Base-by-base conservation (phyloP, 345 rosid genomes). In the Salix caprea region DNA sequence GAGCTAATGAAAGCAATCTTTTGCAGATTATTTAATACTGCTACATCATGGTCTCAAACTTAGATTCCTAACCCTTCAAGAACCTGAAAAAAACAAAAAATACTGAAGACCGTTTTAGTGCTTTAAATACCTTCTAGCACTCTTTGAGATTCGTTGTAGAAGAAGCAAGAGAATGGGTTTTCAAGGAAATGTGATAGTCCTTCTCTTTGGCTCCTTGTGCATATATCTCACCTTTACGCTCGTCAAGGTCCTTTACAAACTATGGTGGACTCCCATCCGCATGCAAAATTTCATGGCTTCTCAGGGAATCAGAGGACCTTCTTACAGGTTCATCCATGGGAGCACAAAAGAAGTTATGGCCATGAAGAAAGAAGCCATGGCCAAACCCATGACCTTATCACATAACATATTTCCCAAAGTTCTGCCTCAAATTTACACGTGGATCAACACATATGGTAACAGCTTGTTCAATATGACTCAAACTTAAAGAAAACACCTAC, bases 311-410 rank as follows among this genome's bases (percentile, higher is more conserved):
- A 66, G 28, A 64, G 88, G 89, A 40, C 87, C 83, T 68, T 39
- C 88, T 56, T 83, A 74, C 80, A 80, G 28, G 44, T 85, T 88
- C 64, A 16, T 83, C 65, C 76, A 78, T 70, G 88, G 91, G 34
- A 88, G 40, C 80, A 80, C 72, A 67, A 78, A 60, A 72, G 86
- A 86, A 34, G 74, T 82, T 1, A 7, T 50, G 24, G 39, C 34
- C 50, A 77, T 82, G 84, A 75, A 74, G 65, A 64, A 60, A 3
- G 68, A 74, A 75, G 76, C 74, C 23, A 7, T 26, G 66, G 72
- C 12, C 14, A 34, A 23, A 11, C 69, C 62, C 21, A 48, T 77
- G 67, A 48, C 28, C 2, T 56, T 68, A 37, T 76, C 78, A 6
- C 77, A 46, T 65, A 24, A 64, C n/a, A 2, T 46, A 0, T 21